phyloP scores from a whole-genome alignment of 768 basidiomycete genomes.

The Lactarius psammicola region DNA sequence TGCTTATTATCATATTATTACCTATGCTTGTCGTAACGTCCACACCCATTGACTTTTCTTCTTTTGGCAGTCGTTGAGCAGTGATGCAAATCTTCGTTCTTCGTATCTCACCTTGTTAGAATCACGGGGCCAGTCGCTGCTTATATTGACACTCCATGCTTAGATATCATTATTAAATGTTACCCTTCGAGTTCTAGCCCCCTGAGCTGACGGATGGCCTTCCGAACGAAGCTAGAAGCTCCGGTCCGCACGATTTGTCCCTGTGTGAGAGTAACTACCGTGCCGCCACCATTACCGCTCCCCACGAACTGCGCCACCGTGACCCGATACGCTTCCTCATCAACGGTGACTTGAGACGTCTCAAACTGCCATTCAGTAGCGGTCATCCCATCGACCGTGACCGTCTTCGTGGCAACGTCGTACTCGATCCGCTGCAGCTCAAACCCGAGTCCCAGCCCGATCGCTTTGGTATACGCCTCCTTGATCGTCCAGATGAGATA shows the following conservation, averaged over 20 bases:
- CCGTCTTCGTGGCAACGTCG: constrained; percentile 48
- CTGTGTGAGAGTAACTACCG: constrained; percentile 18
- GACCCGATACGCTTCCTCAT: constrained; percentile 57
- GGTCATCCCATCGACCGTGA: constrained; percentile 57
- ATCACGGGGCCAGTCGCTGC: constrained; percentile 5
- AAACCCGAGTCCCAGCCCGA: constrained; percentile 80
- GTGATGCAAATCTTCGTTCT: constrained; percentile 2
- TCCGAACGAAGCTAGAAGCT: constrained; percentile 25
- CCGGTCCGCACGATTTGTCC: constrained; percentile 19
- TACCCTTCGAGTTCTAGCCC: constrained; percentile 19
- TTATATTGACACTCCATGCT: constrained; percentile 15
- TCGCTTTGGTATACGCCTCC: constrained; percentile 88
- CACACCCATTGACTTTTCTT: constrained; percentile 1
- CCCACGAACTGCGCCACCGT: constrained; percentile 63
- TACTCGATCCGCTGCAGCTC: constrained; percentile 78
- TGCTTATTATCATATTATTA: constrained; percentile 27
- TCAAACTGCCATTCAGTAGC: constrained; percentile 67
- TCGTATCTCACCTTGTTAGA: background rate
- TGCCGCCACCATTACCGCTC: constrained; percentile 32
- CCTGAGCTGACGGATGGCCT: constrained; percentile 22
- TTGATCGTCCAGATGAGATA: constrained; percentile 90
- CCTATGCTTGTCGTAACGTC: constrained; percentile 15
- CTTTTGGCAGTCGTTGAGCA: constrained; percentile 11
- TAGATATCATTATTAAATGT: constrained; percentile 10
- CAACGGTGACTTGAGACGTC: constrained; percentile 54